These are phyloP conservation scores for Plasmodium gaboni DNA, from an alignment of 169 alveolate genomes.

Conservation along the genomic window DNA sequence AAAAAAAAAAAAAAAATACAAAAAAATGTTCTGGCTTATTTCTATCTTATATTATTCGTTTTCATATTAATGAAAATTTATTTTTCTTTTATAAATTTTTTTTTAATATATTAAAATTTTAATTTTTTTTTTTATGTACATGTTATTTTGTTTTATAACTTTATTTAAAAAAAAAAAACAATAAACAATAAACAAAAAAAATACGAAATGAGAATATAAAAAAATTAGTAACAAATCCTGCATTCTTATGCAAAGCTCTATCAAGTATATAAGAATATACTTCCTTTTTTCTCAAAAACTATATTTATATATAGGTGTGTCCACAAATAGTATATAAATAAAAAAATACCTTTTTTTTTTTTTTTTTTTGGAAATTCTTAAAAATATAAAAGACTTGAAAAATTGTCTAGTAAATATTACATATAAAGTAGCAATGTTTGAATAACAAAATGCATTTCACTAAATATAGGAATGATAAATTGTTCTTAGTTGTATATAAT, in stretches of 20 bases:
- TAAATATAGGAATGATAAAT: too few species aligned
- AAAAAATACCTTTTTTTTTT: too few species aligned
- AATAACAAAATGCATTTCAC: too few species aligned
- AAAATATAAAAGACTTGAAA: too few species aligned
- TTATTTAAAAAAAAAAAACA: not conserved
- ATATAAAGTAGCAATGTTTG: too few species aligned
- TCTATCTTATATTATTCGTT: too few species aligned
- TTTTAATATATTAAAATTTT: not conserved
- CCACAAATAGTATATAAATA: not conserved
- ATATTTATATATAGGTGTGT: not conserved
- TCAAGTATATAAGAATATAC: conserved; percentile 6
- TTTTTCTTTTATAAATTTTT: not conserved
- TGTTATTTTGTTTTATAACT: not conserved
- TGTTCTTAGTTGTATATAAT: too few species aligned
- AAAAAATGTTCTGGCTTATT: not conserved
- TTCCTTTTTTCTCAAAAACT: not conserved
- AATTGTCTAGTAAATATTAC: too few species aligned
- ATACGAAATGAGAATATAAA: not conserved
- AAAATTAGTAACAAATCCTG: not conserved
- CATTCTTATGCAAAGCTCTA: conserved; percentile 21
- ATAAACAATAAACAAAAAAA: not conserved
- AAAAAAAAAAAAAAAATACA: not conserved
- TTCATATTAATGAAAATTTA: not conserved
- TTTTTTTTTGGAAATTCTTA: too few species aligned
- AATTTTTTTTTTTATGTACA: not conserved